A percentile compares a stretch with the other conserved stretches of the same genome.
phyloP scores from a whole-genome alignment of 495 filamentous ascomycete species.

The Amorphotheca resinae region DNA sequence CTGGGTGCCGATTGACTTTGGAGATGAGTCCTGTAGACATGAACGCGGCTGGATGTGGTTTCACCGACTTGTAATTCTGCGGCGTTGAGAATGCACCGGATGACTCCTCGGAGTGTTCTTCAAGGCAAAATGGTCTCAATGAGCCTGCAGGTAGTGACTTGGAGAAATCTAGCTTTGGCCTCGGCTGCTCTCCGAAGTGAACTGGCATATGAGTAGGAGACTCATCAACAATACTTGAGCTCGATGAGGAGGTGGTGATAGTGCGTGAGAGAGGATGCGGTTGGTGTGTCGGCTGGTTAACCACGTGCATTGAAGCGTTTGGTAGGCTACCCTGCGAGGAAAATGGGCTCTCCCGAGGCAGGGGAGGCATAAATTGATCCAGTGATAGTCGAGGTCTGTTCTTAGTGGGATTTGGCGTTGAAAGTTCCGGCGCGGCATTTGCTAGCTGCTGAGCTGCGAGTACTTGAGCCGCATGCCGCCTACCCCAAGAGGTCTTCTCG shows the following conservation, averaged over 20 bases:
- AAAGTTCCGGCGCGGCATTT: constrained; percentile 31
- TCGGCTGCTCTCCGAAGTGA: constrained; percentile 38
- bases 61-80: constrained; percentile 68
- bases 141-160: constrained; percentile 68
- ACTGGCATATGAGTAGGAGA: constrained; percentile 55
- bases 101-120: constrained; percentile 27
- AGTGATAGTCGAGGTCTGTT: constrained; percentile 59
- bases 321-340: constrained; percentile 34
- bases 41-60: constrained; percentile 76
- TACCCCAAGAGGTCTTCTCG: constrained; percentile 46
- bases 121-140: constrained; percentile 31
- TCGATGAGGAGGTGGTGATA: constrained; percentile 72
- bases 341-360: constrained; percentile 52
- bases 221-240: constrained; percentile 62
- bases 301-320: constrained; percentile 41
- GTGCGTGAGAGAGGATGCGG: constrained; percentile 80
- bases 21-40: constrained; percentile 91
- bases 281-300: constrained; percentile 32
- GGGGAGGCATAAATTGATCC: constrained; percentile 54
- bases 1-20: constrained; percentile 53
- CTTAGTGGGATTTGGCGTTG: constrained; percentile 35
- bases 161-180: constrained; percentile 55
- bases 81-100: constrained; percentile 64
- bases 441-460: constrained; percentile 26
- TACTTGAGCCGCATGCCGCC: constrained; percentile 33